Conservation (phyloP, 2,329 filamentous ascomycete species). For the Teratosphaeria viscida region DNA sequence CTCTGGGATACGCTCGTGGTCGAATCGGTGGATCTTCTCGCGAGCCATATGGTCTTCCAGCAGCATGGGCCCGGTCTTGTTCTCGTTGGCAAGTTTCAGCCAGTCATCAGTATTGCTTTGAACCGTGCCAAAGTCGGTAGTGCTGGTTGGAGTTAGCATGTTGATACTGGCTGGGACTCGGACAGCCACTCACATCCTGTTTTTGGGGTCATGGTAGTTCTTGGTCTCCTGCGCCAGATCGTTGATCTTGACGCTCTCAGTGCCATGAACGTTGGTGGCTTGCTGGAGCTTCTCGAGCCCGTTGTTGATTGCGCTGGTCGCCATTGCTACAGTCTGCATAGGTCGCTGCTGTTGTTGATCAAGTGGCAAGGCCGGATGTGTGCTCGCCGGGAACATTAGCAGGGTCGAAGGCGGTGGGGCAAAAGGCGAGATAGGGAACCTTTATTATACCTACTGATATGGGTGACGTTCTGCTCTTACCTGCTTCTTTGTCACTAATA, state of each 20-base stretch:
- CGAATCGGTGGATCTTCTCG: conserved; percentile 70
- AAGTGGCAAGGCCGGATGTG: background rate
- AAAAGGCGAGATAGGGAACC: background rate
- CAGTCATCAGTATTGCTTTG: conserved; percentile 62
- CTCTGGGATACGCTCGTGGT: conserved; percentile 62
- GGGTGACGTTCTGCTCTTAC: background rate
- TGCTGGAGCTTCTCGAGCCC: conserved; percentile 21
- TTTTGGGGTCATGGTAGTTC: conserved; percentile 44
- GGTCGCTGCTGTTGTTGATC: background rate
- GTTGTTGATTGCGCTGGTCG: conserved; percentile 8
- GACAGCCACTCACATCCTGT: conserved; percentile 35
- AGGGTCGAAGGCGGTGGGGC: background rate
- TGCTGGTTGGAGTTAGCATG: conserved; percentile 25
- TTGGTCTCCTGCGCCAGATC: conserved; percentile 51
- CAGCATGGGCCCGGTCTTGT: conserved; percentile 55
- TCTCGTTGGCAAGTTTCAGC: conserved; percentile 54
- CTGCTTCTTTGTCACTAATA: background rate
- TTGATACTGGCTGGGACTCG: background rate
- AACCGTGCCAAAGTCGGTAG: conserved; percentile 68
- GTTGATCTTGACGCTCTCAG: conserved; percentile 42
- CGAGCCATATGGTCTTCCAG: conserved; percentile 63
- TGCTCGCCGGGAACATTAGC: background rate
- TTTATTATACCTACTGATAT: background rate
- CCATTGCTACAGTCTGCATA: background rate
- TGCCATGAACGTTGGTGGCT: conserved; percentile 19